Evolutionary conservation across 768 basidiomycete genomes (phyloP).

Genomic region (Phylloporus sp.): DNA sequence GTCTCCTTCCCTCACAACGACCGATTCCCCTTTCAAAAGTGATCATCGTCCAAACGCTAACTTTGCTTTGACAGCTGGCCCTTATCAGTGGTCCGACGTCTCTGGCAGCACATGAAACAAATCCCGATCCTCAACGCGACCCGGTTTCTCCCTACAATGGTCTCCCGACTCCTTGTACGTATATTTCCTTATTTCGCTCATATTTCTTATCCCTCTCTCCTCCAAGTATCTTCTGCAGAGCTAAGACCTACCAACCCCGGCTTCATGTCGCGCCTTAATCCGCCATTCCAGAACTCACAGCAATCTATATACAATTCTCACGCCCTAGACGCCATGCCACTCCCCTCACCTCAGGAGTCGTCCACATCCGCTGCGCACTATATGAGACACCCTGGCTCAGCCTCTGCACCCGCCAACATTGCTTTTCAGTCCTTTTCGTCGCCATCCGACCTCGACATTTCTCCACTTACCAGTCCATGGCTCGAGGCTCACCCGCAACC

Average conservation of each 20-base stretch:
- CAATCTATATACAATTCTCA: slow-evolving; percentile 26
- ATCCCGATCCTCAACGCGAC: slow-evolving; percentile 34
- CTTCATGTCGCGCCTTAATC: slow-evolving; percentile 60
- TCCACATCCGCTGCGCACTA: slow-evolving; percentile 25
- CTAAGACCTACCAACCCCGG: slow-evolving; percentile 57
- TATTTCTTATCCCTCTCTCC: slow-evolving; percentile 12
- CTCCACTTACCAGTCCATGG: slow-evolving; percentile 80
- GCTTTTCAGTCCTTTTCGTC: slow-evolving; percentile 57
- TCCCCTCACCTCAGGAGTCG: slow-evolving; percentile 30
- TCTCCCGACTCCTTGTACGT: slow-evolving; percentile 66
- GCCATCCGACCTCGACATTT: slow-evolving; percentile 62
- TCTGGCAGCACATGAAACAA: slow-evolving; percentile 35
- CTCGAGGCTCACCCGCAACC: slow-evolving; percentile 54
- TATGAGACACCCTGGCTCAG: slow-evolving; percentile 39
- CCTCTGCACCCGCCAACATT: slow-evolving; percentile 71
- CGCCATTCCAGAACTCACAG: slow-evolving; percentile 37
- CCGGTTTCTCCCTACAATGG: slow-evolving; percentile 41
- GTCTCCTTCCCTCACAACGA: slow-evolving; percentile 19
- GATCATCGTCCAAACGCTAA: slow-evolving; percentile 11
- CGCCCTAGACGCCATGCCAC: slow-evolving; percentile 22
- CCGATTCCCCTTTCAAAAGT: background rate
- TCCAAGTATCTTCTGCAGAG: slow-evolving; percentile 59
- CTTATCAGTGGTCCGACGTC: slow-evolving; percentile 51
- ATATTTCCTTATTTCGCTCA: slow-evolving; percentile 8
- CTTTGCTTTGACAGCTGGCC: slow-evolving; percentile 48